phyloP scores from a whole-genome alignment of 345 rosid genomes.

The Pelargonium nanum region DNA sequence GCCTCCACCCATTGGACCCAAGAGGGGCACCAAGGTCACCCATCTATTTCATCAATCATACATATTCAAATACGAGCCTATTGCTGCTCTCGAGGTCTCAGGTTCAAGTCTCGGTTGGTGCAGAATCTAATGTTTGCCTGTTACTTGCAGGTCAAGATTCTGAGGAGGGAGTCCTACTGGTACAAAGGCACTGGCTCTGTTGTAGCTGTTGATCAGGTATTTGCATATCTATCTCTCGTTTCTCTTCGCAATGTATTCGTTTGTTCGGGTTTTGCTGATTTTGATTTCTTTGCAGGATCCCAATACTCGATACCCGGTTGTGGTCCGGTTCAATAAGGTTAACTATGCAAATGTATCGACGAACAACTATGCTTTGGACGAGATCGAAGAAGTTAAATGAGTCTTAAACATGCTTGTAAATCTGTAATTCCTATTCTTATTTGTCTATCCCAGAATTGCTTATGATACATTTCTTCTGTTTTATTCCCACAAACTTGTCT shows the following conservation, averaged over 20 bases:
- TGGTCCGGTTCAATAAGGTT: conserved; percentile 26
- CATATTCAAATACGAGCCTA: too few species aligned
- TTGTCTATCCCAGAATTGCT: too few species aligned
- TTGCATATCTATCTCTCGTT: neutral
- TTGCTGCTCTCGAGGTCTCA: too few species aligned
- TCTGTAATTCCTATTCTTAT: too few species aligned
- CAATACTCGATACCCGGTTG: conserved; percentile 28
- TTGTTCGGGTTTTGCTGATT: too few species aligned
- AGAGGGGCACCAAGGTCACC: conserved; percentile 21
- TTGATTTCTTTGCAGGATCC: too few species aligned
- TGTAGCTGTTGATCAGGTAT: conserved; percentile 27
- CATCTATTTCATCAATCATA: too few species aligned
- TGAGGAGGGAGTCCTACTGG: conserved; percentile 27
- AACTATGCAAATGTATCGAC: conserved; percentile 29
- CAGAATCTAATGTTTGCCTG: neutral
- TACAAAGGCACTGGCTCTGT: conserved; percentile 22
- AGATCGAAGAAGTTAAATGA: conserved; percentile 14
- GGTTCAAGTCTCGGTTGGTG: too few species aligned
- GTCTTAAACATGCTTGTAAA: too few species aligned
- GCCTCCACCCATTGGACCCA: conserved; percentile 26
- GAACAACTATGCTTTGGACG: conserved; percentile 28
- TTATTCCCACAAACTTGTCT: too few species aligned
- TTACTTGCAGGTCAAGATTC: conserved; percentile 18
- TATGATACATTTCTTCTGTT: too few species aligned
- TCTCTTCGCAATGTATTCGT: too few species aligned